These are phyloP conservation scores for Aegilops speltoides DNA, from an alignment of 176 grass and related monocot species.

Conservation along the genomic window DNA sequence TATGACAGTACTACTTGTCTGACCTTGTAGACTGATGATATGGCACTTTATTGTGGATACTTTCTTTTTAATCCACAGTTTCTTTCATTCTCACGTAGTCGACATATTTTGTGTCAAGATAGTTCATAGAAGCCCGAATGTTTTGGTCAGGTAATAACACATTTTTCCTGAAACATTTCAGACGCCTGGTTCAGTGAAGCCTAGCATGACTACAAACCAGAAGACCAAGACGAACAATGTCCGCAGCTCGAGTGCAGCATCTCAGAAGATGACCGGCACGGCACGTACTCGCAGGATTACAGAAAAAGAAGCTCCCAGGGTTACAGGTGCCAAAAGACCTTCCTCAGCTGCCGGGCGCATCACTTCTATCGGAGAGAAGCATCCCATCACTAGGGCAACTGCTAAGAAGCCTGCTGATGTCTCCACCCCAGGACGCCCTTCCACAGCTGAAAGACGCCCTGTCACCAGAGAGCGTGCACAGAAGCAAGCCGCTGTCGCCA, in stretches of 20 bases:
- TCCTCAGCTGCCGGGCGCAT: slow-evolving; percentile 26
- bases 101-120: not conserved
- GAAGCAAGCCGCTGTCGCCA: slow-evolving; percentile 20
- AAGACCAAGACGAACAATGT: slow-evolving; percentile 43
- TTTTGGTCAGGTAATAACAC: slow-evolving; percentile 25
- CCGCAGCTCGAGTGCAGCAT: slow-evolving; percentile 33
- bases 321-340: slow-evolving; percentile 39
- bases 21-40: not conserved
- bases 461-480: slow-evolving; percentile 28
- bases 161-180: slow-evolving; percentile 35
- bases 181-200: slow-evolving; percentile 37
- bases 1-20: not conserved
- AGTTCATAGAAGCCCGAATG: no score
- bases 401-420: slow-evolving; percentile 36
- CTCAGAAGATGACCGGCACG: slow-evolving; percentile 28
- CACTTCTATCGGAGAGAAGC: slow-evolving; percentile 26
- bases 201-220: slow-evolving; percentile 34
- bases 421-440: slow-evolving; percentile 34
- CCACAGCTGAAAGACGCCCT: slow-evolving; percentile 38
- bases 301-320: slow-evolving; percentile 19
- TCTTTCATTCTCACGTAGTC: not conserved
- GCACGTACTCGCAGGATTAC: slow-evolving; percentile 27
- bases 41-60: not conserved
- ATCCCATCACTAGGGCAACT: slow-evolving; percentile 10
- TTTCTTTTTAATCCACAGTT: not conserved